A percentile compares a stretch with the other conserved stretches of the same genome.
Evolutionary conservation across 1,284 basidiomycete genomes (phyloP).

Genomic region (Trichosporon coremiiforme): DNA sequence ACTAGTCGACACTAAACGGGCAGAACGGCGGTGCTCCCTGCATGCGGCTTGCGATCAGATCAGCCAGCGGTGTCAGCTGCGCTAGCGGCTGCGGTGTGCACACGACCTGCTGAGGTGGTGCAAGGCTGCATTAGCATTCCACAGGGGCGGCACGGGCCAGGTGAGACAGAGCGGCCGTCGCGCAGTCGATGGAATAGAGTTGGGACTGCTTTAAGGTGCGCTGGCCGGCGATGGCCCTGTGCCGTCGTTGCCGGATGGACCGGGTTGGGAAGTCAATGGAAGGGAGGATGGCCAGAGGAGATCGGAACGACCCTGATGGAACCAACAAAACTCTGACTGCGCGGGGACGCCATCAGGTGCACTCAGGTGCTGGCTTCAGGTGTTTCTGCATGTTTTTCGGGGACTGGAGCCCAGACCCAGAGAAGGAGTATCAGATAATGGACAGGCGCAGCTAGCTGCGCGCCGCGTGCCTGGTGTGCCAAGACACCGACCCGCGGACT

Average conservation of each 20-base stretch:
- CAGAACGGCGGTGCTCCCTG: neutral
- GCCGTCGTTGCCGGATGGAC: neutral
- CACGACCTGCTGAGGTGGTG: neutral
- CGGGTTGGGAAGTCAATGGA: neutral
- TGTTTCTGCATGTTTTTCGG: neutral
- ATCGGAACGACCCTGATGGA: neutral
- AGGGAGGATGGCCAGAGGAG: neutral
- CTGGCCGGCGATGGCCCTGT: neutral
- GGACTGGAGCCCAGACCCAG: neutral
- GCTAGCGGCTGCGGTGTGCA: neutral
- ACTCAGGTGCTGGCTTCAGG: neutral
- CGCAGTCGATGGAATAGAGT: neutral
- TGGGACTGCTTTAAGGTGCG: neutral
- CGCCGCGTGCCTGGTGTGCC: neutral
- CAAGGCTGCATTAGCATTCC: neutral
- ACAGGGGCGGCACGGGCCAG: neutral
- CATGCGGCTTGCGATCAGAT: neutral
- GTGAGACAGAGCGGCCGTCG: neutral
- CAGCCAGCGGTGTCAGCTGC: neutral
- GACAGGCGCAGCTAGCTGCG: neutral
- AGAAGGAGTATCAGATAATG: neutral
- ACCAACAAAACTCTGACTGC: slow-evolving; percentile 1
- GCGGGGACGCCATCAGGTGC: neutral
- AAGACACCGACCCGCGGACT: neutral
- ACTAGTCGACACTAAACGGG: neutral